phyloP scores from a whole-genome alignment of 768 basidiomycete species.

The Pisolithus sp. region DNA sequence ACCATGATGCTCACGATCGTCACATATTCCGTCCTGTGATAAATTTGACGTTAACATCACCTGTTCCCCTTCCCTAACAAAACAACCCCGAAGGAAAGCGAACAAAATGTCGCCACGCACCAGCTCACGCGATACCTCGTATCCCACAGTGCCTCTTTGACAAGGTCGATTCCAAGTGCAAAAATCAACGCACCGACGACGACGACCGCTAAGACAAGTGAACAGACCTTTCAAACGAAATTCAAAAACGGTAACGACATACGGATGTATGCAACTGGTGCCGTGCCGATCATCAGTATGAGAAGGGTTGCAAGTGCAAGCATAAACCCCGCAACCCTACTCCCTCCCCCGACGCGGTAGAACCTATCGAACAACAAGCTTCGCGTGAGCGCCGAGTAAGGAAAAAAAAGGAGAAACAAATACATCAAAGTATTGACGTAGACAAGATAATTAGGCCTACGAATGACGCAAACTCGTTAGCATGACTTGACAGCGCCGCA shows the following conservation, averaged over 20 bases:
- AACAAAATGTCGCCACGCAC: constrained; percentile 28
- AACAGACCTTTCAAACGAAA: not conserved
- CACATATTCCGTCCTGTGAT: constrained; percentile 63
- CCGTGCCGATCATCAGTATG: constrained; percentile 77
- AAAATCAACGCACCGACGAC: constrained; percentile 90
- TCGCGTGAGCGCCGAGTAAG: not conserved
- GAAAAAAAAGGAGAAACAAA: constrained; percentile 14
- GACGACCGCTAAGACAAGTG: constrained; percentile 60
- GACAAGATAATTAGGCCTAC: constrained; percentile 77
- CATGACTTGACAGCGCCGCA: no score
- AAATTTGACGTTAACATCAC: no score
- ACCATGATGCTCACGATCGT: constrained; percentile 84
- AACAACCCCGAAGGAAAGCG: no score
- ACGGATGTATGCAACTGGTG: constrained; percentile 91
- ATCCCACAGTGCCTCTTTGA: constrained; percentile 96
- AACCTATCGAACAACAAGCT: constrained; percentile 40
- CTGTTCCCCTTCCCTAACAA: no score
- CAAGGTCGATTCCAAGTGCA: constrained; percentile 88
- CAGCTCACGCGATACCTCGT: constrained; percentile 81
- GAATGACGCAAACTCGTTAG: not conserved
- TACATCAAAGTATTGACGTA: constrained; percentile 83
- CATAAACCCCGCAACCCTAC: constrained; percentile 76
- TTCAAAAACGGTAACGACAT: constrained; percentile 24
- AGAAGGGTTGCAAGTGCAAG: constrained; percentile 68
- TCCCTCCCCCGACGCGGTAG: constrained; percentile 89